phyloP scores from a whole-genome alignment of 1,139 yeast genomes.

The Pichia sp. region DNA sequence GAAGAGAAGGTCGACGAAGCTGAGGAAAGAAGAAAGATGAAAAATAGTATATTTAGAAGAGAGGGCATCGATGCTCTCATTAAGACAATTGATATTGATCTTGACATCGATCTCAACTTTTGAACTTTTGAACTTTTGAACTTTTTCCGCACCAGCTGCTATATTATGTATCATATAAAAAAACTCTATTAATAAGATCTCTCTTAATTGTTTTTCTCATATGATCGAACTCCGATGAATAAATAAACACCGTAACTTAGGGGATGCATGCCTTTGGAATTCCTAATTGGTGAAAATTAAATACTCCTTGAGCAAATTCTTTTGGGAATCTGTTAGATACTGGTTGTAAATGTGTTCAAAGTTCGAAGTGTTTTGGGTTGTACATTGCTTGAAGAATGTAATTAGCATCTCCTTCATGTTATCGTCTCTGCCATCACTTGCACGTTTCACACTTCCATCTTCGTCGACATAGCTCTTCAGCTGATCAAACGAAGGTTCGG shows the following conservation, averaged over 20 bases:
- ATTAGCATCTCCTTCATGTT: conserved; percentile 39
- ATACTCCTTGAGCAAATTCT: conserved; percentile 43
- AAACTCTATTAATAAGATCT: too few species aligned
- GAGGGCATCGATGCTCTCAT: conserved; percentile 26
- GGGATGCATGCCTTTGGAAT: too few species aligned
- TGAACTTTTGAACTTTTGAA: too few species aligned
- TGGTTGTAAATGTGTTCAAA: conserved; percentile 49
- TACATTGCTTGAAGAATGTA: conserved; percentile 59
- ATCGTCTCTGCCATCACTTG: conserved; percentile 25
- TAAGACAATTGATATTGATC: conserved; percentile 21
- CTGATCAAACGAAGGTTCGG: conserved; percentile 53
- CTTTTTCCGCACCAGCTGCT: too few species aligned
- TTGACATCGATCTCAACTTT: conserved; percentile 18
- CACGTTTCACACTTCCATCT: conserved; percentile 19
- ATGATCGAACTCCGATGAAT: too few species aligned
- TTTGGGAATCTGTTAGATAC: conserved; percentile 48
- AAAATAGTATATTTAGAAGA: conserved; percentile 20
- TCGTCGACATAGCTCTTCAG: conserved; percentile 44
- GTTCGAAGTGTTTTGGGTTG: conserved; percentile 43
- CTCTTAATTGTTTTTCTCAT: too few species aligned
- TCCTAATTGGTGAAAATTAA: conserved; percentile 8
- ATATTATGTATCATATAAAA: too few species aligned
- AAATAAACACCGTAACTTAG: too few species aligned
- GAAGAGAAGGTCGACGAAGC: conserved; percentile 10
- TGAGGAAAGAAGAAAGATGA: conserved; percentile 11